Conservation (phyloP, 345 rosid species). For the Boechera divaricarpa region DNA sequence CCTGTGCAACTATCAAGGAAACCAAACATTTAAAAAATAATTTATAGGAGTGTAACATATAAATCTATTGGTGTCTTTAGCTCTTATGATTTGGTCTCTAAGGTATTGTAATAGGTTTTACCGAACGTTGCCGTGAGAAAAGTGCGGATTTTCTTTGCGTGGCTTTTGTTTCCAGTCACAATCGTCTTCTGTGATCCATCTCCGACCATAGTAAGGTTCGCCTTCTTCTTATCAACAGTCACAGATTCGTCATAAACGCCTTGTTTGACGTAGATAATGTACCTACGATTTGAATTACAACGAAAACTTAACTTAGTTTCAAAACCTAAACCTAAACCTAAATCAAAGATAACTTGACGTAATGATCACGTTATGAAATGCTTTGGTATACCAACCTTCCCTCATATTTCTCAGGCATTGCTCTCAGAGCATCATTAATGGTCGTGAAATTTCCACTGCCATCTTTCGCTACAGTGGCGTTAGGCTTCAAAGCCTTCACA, state of each 20-base stretch:
- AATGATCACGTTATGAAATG: not conserved
- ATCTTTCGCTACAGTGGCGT: conserved; percentile 74
- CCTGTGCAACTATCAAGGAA: conserved; percentile 55
- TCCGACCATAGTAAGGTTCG: conserved; percentile 68
- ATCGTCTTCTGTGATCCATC: conserved; percentile 86
- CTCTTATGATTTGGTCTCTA: not conserved
- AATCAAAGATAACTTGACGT: conserved; percentile 1
- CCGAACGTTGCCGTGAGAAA: conserved; percentile 71
- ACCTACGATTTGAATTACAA: conserved; percentile 49
- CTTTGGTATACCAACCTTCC: conserved; percentile 55
- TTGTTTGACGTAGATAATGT: conserved; percentile 67
- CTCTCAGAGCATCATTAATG: conserved; percentile 64
- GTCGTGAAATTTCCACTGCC: conserved; percentile 79
- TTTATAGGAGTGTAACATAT: not conserved
- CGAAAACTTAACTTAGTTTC: not conserved
- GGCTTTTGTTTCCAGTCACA: conserved; percentile 69
- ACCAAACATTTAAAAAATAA: not conserved
- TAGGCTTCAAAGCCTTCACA: conserved; percentile 49
- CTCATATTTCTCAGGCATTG: conserved; percentile 58
- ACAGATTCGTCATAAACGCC: conserved; percentile 76
- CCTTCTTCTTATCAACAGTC: conserved; percentile 55
- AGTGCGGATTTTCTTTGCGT: conserved; percentile 59
- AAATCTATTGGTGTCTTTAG: not conserved
- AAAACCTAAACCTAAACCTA: conserved; percentile 3
- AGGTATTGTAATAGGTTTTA: conserved; percentile 32